A percentile compares a stretch with the other conserved stretches of the same genome.
Evolutionary conservation across 306 rosid species (phyloP).

Genomic region (Acacia melanoxylon): DNA sequence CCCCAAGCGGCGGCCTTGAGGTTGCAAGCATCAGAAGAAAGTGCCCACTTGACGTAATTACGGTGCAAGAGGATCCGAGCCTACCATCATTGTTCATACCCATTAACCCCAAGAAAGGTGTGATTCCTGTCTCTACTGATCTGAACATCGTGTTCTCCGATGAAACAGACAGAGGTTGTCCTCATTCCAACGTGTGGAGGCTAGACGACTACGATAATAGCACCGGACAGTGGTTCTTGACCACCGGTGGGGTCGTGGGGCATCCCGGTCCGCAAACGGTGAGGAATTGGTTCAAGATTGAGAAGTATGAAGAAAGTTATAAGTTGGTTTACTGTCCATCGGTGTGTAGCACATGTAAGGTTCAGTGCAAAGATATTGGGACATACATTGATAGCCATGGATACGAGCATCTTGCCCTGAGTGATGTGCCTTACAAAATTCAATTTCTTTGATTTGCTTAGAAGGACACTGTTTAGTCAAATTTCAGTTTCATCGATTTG

Average conservation of each 20-base stretch:
- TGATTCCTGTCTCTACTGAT: constrained; percentile 41
- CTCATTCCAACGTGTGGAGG: constrained; percentile 46
- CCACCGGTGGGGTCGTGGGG: constrained; percentile 41
- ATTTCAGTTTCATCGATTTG: not conserved
- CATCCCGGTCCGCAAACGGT: constrained; percentile 30
- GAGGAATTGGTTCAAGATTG: constrained; percentile 43
- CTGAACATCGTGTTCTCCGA: constrained; percentile 44
- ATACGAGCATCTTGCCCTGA: constrained; percentile 21
- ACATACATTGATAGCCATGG: constrained; percentile 5
- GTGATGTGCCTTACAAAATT: constrained; percentile 12
- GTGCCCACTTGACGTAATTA: constrained; percentile 48
- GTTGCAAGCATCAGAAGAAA: constrained; percentile 14
- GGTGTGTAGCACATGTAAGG: constrained; percentile 46
- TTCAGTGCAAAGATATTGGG: constrained; percentile 46
- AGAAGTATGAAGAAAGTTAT: constrained; percentile 41
- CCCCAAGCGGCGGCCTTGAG: constrained; percentile 40
- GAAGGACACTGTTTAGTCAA: not conserved
- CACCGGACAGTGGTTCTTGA: constrained; percentile 30
- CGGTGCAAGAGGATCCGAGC: constrained; percentile 20
- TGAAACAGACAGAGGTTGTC: not conserved
- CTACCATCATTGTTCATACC: constrained; percentile 20
- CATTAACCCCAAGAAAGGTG: constrained; percentile 32
- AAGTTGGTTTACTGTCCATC: constrained; percentile 62
- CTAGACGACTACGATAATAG: constrained; percentile 27
- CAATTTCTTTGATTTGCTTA: not conserved